Percentiles rank a stretch among this genome's conserved stretches.
These are phyloP conservation scores for Exophiala sideris DNA, from an alignment of 2,329 filamentous ascomycete genomes.

Conservation along the genomic window DNA sequence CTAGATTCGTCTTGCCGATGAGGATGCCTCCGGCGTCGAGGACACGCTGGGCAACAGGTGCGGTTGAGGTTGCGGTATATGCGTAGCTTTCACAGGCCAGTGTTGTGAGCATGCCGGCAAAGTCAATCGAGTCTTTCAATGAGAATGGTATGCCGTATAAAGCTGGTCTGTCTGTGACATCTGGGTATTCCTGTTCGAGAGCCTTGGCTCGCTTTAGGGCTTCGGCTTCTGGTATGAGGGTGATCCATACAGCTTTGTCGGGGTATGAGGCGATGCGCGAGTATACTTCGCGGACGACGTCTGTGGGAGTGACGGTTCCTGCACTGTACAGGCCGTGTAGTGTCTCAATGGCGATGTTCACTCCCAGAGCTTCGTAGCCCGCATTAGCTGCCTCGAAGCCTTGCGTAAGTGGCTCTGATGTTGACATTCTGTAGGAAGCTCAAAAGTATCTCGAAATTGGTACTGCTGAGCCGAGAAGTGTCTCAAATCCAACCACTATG, in stretches of 20 bases:
- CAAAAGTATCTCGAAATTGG: too few relatives aligned
- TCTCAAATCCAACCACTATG: too few relatives aligned
- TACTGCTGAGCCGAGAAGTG: too few relatives aligned
- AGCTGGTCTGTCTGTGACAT: constrained; percentile 41
- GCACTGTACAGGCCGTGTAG: neutral
- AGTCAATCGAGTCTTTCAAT: constrained; percentile 49
- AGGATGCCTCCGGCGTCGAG: constrained; percentile 53
- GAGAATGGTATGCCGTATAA: constrained; percentile 49
- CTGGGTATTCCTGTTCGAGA: constrained; percentile 38
- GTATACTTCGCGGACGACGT: constrained; percentile 35
- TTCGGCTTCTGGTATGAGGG: constrained; percentile 40
- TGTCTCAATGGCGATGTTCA: neutral
- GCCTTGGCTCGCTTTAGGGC: constrained; percentile 41
- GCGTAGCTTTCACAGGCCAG: constrained; percentile 46
- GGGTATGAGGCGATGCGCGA: constrained; percentile 49
- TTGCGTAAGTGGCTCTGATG: too few relatives aligned
- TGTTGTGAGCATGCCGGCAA: constrained; percentile 44
- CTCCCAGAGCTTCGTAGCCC: too few relatives aligned
- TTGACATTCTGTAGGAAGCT: too few relatives aligned
- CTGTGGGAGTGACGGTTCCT: neutral
- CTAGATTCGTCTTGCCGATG: constrained; percentile 58
- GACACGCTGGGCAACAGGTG: constrained; percentile 46
- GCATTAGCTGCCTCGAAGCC: too few relatives aligned
- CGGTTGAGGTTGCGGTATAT: constrained; percentile 45
- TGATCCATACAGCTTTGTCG: constrained; percentile 53